phyloP scores from a whole-genome alignment of 169 alveolate genomes.

The Cryptosporidium parvum region DNA sequence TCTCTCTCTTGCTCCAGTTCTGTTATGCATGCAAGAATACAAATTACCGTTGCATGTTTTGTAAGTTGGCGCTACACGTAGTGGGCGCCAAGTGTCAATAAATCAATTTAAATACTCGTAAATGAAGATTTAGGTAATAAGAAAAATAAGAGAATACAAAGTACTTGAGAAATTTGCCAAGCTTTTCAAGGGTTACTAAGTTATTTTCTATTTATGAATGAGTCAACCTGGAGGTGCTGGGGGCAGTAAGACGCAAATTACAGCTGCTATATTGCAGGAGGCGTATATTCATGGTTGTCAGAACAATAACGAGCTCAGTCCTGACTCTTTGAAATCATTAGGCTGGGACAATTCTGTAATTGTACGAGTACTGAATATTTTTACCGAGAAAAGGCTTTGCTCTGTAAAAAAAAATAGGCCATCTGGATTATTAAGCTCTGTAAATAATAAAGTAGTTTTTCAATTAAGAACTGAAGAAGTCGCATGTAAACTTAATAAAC shows the following conservation, averaged over 20 bases:
- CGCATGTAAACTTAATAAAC: slow-evolving; percentile 84
- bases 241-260: slow-evolving; percentile 11
- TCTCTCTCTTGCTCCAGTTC: background rate
- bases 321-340: slow-evolving; percentile 52
- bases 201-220: slow-evolving; percentile 24
- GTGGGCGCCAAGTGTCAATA: slow-evolving; percentile 5
- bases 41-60: background rate
- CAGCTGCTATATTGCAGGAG: slow-evolving; percentile 60
- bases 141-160: background rate
- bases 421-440: slow-evolving; percentile 16
- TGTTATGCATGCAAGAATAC: background rate
- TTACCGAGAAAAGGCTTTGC: slow-evolving; percentile 80
- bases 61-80: background rate
- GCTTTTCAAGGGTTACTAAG: background rate
- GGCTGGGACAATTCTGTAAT: slow-evolving; percentile 73
- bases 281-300: slow-evolving; percentile 73
- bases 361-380: slow-evolving; percentile 78
- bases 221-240: slow-evolving; percentile 38
- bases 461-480: slow-evolving; percentile 85
- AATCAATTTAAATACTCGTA: background rate
- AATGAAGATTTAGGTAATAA: background rate
- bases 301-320: slow-evolving; percentile 65
- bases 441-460: slow-evolving; percentile 75
- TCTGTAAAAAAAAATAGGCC: slow-evolving; percentile 76
- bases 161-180: background rate